Base-by-base conservation (phyloP, 768 basidiomycete genomes). In the Heimioporus sp. region DNA sequence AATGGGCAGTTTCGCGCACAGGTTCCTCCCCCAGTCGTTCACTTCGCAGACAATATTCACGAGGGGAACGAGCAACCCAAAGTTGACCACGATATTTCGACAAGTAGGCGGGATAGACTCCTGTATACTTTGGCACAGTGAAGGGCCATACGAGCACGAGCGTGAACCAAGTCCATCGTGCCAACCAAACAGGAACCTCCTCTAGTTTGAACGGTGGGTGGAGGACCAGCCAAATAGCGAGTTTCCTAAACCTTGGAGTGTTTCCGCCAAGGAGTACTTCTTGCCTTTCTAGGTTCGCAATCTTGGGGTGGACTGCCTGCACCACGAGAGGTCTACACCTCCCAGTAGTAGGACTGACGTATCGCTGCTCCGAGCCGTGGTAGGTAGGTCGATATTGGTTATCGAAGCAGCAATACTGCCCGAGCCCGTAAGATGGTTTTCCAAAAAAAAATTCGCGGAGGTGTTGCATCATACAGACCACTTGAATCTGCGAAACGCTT, bases 51-150 rank as follows among this genome's bases (percentile, higher is more conserved):
- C 64, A 60, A 42, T 56, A 48, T n/a, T 67, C 66, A 35, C 38
- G 49, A 38, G 61, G 53, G 8, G 61, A 60, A 43, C 55, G 55
- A 49, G 64, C 32, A 19, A 24, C 41, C 66, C 64, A 68, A 16
- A 68, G 57, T 52, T 65, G 64, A 3, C 64, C 55, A 16, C 51
- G 35, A 30, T 57, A 63, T 43, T 24, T 56, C n/a, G 61, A 52
- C 39, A 58, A 41, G 36, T 65, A 65, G 21, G 58, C 12, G 1
- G 48, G 49, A 41, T 63, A 65, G n/a, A 38, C 10, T 15, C 42
- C 48, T 0, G 51, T 60, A 34, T 54, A 9, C 1, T 0, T 38
- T 1, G 64, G 54, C 3, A 2, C 5, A 20, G 15, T 11, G n/a
- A 46, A 46, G 17, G 65, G 54, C 49, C 57, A 63, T n/a, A 55